Evolutionary conservation across 2,329 filamentous ascomycete species (phyloP), one percentile per base, ranked within the genome.

Genomic region (Zymoseptoria tritici): DNA sequence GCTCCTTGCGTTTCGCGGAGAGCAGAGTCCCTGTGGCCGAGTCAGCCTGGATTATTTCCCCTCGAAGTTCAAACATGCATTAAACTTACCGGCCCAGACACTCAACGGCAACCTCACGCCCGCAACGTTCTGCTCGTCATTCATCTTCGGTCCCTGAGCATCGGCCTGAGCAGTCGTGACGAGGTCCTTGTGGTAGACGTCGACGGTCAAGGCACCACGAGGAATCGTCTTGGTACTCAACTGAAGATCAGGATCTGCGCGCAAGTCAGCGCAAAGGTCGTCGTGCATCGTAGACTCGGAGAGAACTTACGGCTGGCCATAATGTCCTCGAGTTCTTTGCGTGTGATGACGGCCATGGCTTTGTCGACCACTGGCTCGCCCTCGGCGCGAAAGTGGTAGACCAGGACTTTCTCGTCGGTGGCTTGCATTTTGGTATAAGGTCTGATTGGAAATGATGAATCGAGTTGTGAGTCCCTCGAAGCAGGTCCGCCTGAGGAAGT

Each of bases 361-460:
- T 63, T 52, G 5, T 59, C 46, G 21, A 67, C 54, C 20, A 62
- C 52, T 7, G 65, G 62, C 22, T 50, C 16, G 52, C 55, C 60
- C 16, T 60, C 51, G 36, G 54, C 57, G 26, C 56, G 63, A 56
- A 67, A 57, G 31, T 69, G 64, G 56, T 70, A 69, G 22, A 70
- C 67, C 9, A 70, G 60, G 29, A 70, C 60, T 56, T 64, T 65
- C 50, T 57, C 54, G 29, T 56, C 51, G 8, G 53, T 49, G 11
- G 59, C 50, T 60, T 22, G 26, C 26, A 42, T 36, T 20, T 9
- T 22, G 22, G 54, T 56, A 11, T 3, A 4, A 13, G 16, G 57
- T 16, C 52, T 42, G 9, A 51, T 36, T 9, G 42, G n/a, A 24
- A 16, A 11, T 49, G 31, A 29, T 46, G 31, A 5, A 36, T 9